Percentiles rank a stretch among this genome's conserved stretches.
phyloP scores from a whole-genome alignment of 2,329 filamentous ascomycete species.

The Diplodia mutila region DNA sequence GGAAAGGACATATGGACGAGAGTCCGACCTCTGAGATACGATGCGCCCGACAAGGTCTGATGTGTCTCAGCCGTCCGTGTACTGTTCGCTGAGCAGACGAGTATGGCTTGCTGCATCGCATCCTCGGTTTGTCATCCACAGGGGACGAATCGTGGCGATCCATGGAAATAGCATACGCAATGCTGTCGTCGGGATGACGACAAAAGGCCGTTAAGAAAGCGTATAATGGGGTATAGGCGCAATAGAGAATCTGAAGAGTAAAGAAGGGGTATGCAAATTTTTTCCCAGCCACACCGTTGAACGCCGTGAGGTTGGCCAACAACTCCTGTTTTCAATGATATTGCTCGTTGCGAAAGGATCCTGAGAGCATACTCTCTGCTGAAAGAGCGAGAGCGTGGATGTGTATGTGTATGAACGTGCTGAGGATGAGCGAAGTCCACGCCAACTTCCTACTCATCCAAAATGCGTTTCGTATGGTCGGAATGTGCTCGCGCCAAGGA shows the following conservation, averaged over 20 bases:
- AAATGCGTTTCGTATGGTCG: neutral
- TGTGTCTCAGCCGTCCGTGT: neutral
- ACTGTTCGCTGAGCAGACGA: neutral
- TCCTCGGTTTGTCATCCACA: neutral
- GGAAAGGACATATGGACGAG: neutral
- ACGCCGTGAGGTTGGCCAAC: slow-evolving; percentile 6
- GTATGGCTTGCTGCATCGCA: neutral
- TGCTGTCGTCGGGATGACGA: neutral
- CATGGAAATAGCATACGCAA: neutral
- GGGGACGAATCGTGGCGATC: neutral
- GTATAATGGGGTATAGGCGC: neutral
- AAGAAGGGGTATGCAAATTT: slow-evolving; percentile 17
- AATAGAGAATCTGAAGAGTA: neutral
- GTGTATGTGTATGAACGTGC: neutral
- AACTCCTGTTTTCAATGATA: slow-evolving; percentile 12
- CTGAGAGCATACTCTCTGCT: neutral
- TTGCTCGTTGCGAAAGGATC: neutral
- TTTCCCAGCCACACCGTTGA: slow-evolving; percentile 19
- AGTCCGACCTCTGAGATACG: neutral
- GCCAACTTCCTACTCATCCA: slow-evolving; percentile 10
- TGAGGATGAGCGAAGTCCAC: slow-evolving; percentile 9
- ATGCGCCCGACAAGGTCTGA: neutral
- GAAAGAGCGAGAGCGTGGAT: neutral
- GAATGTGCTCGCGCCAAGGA: slow-evolving; percentile 1
- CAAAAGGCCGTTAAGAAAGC: neutral